Conservation (phyloP, 768 basidiomycete species). For the Trametes villosa region DNA sequence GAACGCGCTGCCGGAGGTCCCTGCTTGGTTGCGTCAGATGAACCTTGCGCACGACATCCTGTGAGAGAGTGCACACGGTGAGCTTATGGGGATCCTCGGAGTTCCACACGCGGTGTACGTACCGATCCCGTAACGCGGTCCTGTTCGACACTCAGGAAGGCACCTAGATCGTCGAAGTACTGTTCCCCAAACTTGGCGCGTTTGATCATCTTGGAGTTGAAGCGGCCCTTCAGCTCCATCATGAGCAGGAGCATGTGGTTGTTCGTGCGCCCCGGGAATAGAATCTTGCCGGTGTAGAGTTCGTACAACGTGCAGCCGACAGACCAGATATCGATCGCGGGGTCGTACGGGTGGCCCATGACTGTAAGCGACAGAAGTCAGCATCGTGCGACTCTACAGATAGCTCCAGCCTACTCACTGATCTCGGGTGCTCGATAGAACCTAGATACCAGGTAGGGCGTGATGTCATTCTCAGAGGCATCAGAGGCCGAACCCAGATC, state of each 20-base stretch:
- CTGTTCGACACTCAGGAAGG: conserved; percentile 81
- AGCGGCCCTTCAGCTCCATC: conserved; percentile 97
- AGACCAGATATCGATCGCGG: conserved; percentile 94
- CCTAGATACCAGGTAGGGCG: conserved; percentile 95
- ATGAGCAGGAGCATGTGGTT: conserved; percentile 97
- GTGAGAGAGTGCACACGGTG: neutral
- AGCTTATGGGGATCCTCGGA: neutral
- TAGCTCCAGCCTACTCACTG: conserved; percentile 59
- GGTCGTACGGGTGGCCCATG: conserved; percentile 93
- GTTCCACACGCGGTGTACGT: conserved; percentile 40
- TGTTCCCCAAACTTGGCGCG: conserved; percentile 89
- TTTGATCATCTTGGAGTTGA: conserved; percentile 94
- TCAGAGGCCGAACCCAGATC: conserved; percentile 98
- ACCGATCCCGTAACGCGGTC: conserved; percentile 86
- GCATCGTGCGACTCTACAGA: conserved; percentile 18
- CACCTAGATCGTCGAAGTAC: conserved; percentile 93
- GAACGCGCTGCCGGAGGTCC: conserved; percentile 80
- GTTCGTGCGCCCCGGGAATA: conserved; percentile 95
- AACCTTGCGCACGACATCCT: conserved; percentile 84
- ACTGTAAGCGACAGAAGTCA: conserved; percentile 50
- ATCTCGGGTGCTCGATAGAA: conserved; percentile 99
- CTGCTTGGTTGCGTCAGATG: conserved; percentile 81
- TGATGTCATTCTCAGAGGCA: conserved; percentile 93
- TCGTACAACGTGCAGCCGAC: conserved; percentile 98
- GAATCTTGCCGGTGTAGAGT: conserved; percentile 94